phyloP scores from a whole-genome alignment of 306 rosid genomes.

The Rubus idaeus region DNA sequence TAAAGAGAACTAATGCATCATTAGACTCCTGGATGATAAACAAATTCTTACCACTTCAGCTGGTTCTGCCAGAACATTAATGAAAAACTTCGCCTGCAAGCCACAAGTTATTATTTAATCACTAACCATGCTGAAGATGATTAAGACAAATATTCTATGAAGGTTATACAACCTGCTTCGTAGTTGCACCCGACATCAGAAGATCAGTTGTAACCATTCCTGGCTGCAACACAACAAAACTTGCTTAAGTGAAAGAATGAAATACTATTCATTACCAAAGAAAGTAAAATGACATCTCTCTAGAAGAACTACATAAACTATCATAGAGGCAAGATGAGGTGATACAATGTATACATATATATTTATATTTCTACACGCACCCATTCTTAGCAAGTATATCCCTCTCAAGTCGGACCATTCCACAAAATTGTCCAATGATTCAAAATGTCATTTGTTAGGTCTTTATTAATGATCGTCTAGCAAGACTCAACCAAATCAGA shows the following conservation, averaged over 20 bases:
- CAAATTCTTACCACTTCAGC: constrained; percentile 80
- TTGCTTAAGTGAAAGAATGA: neutral
- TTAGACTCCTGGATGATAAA: constrained; percentile 9
- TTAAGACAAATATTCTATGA: neutral
- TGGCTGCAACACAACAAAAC: constrained; percentile 57
- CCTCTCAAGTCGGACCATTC: neutral
- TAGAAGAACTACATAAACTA: neutral
- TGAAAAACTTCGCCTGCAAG: constrained; percentile 92
- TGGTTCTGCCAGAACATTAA: constrained; percentile 94
- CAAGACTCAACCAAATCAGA: neutral
- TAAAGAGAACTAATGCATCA: neutral
- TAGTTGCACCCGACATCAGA: constrained; percentile 95
- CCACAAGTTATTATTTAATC: constrained; percentile 18
- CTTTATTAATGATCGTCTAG: neutral
- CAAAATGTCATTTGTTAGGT: neutral
- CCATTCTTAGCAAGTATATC: neutral
- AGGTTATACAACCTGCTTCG: constrained; percentile 67
- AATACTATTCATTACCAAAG: neutral
- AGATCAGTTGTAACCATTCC: constrained; percentile 99
- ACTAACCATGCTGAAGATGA: constrained; percentile 8
- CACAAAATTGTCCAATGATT: neutral
- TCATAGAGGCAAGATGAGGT: neutral
- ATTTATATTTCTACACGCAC: neutral
- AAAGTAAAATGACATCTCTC: neutral
- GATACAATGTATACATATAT: neutral